Base-by-base conservation (phyloP, 208 protist genomes). In the Crithidia thermophila region DNA sequence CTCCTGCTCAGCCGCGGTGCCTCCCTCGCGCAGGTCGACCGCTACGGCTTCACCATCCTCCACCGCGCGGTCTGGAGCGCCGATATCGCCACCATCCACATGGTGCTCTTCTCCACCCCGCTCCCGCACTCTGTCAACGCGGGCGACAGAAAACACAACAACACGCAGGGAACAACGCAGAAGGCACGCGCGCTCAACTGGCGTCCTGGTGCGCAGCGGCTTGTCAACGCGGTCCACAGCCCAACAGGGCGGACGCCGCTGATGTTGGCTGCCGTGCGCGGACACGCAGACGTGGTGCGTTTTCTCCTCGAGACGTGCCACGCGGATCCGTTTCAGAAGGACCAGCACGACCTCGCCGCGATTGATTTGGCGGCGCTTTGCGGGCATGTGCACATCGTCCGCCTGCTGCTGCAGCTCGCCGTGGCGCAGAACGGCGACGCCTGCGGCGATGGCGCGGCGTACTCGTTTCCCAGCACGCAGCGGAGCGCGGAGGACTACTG, bases 1-100 rank as follows among this genome's bases (percentile, higher is more conserved):
- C 49, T 91, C 13, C 70, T 95, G 20, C 66, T 95, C 57, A 53
- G 55, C 50, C 63, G 66, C 28, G 86, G 87, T 0, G 90, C 90
- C 9, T 87, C 85, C 28, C 36, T 95, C 34, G 70, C 63, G 18
- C 70, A 69, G 45, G 21, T 72, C 28, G 90, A 95, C 76, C 74
- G 77, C 3, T 77, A 83, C 59, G 75, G 81, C 50, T 95, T 91
- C 67, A 85, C 76, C 58, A 73, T 81, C 10, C 55, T 95, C 49
- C 90, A 95, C 66, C 79, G 88, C 45, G 87, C 87, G 11, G 87
- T 89, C 67, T 95, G 90, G 87, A 81, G 70, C 67, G 85, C 75
- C 13, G 81, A 95, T 61, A 71, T 76, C 16, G 51, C 69, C 34
- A 75, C 85, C 27, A 76, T 89, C 28, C 72, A 79, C 46, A 68